phyloP scores from a whole-genome alignment of 257 asterid species.

The Oldenlandia corymbosa region DNA sequence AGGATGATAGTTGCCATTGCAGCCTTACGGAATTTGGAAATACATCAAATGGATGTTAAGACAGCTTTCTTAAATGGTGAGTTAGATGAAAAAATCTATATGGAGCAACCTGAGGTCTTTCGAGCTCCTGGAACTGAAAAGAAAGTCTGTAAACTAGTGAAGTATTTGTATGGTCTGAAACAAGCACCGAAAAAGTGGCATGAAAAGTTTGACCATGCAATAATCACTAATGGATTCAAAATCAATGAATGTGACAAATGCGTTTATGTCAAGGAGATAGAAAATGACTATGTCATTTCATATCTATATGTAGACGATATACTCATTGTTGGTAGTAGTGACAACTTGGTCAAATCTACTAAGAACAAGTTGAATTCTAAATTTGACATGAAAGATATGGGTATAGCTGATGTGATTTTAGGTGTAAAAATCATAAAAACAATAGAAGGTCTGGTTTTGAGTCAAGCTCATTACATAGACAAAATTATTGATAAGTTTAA shows the following conservation, averaged over 20 bases:
- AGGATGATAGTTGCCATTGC: neutral
- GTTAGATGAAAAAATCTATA: neutral
- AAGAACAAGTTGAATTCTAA: neutral
- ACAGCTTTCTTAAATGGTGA: neutral
- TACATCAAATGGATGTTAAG: neutral
- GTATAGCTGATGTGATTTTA: neutral
- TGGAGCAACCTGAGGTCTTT: neutral
- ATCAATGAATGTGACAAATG: neutral
- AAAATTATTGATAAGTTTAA: neutral
- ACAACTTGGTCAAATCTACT: neutral
- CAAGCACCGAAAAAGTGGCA: neutral
- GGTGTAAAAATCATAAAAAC: neutral
- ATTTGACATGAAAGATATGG: conserved; percentile 5
- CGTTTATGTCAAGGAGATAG: neutral
- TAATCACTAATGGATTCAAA: neutral
- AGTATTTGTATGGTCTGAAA: neutral
- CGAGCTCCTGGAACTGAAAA: neutral
- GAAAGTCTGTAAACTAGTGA: neutral
- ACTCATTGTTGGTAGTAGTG: neutral
- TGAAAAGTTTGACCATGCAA: neutral
- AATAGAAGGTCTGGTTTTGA: neutral
- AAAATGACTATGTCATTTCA: neutral
- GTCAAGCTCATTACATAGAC: neutral
- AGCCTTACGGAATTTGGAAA: neutral
- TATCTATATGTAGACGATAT: neutral